Evolutionary conservation across 805 yeast genomes (phyloP).

Genomic region (Dipodascus geniculatus): DNA sequence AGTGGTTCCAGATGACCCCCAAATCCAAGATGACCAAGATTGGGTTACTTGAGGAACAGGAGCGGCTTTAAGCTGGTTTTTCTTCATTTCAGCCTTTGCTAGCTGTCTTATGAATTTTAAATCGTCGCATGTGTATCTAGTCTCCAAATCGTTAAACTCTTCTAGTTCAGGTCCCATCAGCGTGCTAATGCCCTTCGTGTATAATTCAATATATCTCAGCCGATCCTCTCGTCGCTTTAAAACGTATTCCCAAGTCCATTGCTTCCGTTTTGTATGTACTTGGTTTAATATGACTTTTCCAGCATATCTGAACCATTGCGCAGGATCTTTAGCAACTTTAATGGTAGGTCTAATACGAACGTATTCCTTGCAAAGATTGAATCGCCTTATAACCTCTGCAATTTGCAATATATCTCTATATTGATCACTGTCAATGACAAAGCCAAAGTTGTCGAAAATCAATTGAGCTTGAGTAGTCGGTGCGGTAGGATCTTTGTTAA

Average conservation of each 20-base stretch:
- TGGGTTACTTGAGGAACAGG: conserved; percentile 8
- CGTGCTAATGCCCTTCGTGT: conserved; percentile 33
- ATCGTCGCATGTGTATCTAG: conserved; percentile 57
- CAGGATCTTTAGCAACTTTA: conserved; percentile 49
- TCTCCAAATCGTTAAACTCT: conserved; percentile 43
- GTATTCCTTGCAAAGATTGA: conserved; percentile 61
- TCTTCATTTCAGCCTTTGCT: conserved; percentile 54
- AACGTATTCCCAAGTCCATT: conserved; percentile 84
- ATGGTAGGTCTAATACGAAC: conserved; percentile 54
- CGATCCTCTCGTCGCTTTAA: conserved; percentile 62
- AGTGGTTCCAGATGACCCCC: conserved; percentile 8
- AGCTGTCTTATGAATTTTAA: conserved; percentile 75
- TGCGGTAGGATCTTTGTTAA: conserved; percentile 44
- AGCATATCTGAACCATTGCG: conserved; percentile 73
- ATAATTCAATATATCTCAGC: conserved; percentile 49
- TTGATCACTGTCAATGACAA: conserved; percentile 73
- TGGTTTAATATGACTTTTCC: conserved; percentile 66
- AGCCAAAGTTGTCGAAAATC: conserved; percentile 79
- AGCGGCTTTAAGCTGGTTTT: conserved; percentile 20
- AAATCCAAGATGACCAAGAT: conserved; percentile 17
- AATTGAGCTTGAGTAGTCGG: conserved; percentile 59
- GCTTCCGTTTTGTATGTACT: conserved; percentile 66
- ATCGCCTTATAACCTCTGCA: conserved; percentile 71
- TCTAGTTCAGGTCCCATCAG: conserved; percentile 24
- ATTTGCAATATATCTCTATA: conserved; percentile 74